Base-by-base conservation (phyloP, 805 yeast genomes). In the Yarrowia alimentaria region DNA sequence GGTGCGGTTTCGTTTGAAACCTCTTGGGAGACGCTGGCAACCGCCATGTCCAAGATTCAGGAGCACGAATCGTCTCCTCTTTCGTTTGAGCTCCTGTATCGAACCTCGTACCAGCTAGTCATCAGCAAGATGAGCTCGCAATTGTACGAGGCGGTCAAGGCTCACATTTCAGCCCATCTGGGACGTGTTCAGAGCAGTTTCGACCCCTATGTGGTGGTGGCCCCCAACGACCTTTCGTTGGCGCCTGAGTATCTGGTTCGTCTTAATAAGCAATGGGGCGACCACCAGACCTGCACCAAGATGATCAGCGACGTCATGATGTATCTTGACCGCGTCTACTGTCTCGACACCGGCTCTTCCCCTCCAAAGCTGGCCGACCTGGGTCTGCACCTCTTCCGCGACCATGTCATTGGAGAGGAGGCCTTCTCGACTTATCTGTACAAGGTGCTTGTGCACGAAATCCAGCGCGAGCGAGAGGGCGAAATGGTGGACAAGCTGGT, bases 311-410 rank as follows among this genome's bases (percentile, higher is more conserved):
- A 90, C 64, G 85, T 89, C 3, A 68, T 87, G 62, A 82, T 89
- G 85, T 89, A 89, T 61, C 65, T 90, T 61, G 95, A 89, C 61
- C 75, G 95, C 34, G 95, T 86, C 0, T 88, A 85, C 58, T 85
- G 50, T 89, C 20, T 81, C 79, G 57, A 90, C 83, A 56, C 64
- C 67, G 24, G 81, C 78, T 58, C 68, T 79, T 45, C 79, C 84
- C 4, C 68, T 81, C 53, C 73, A 83, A 2, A 83, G 81, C 60
- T 43, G 37, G 29, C 35, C 3, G 96, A 89, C 61, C 72, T 81
- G 40, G 94, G 95, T 0, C 70, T 88, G 18, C 75, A 74, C 24
- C 64, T 81, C 7, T 89, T 87, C 63, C 76, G 83, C 54, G 81
- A 78, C 29, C 68, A 72, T 19, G 72, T 88, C 6, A 66, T 89